phyloP scores from a whole-genome alignment of 148 eudicot genomes.

The Beta vulgaris region DNA sequence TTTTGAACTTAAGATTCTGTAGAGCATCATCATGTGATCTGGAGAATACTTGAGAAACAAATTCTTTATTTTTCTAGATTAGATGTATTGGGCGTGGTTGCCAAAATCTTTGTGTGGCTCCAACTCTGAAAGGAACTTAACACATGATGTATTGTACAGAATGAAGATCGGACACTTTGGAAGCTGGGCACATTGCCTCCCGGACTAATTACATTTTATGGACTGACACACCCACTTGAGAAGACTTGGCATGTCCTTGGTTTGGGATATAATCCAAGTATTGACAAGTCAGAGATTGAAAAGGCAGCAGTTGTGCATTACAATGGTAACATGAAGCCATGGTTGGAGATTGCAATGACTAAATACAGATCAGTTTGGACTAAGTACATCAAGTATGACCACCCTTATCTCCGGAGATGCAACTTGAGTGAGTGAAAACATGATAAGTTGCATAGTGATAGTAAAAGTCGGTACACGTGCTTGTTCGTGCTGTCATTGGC shows the following conservation, averaged over 20 bases:
- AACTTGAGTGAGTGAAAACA: constrained; percentile 48
- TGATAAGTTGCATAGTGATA: background rate
- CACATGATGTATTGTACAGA: constrained; percentile 40
- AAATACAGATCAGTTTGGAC: constrained; percentile 79
- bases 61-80: background rate
- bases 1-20: background rate
- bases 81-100: background rate
- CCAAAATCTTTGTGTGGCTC: constrained; percentile 4
- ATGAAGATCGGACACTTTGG: constrained; percentile 81
- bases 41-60: background rate
- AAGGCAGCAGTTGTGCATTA: constrained; percentile 89
- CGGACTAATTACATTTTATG: constrained; percentile 81
- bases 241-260: constrained; percentile 94
- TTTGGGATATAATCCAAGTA: constrained; percentile 76
- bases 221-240: constrained; percentile 68
- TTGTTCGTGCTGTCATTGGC: constrained; percentile 10
- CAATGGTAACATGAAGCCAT: constrained; percentile 94
- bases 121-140: constrained; percentile 5
- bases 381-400: constrained; percentile 72
- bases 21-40: constrained; percentile 3
- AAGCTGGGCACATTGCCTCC: constrained; percentile 92
- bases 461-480: background rate
- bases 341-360: constrained; percentile 86
- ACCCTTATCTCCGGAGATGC: constrained; percentile 72
- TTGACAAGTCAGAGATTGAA: constrained; percentile 59